Conservation (phyloP, 805 yeast species). For the Metschnikowia continentalis region DNA sequence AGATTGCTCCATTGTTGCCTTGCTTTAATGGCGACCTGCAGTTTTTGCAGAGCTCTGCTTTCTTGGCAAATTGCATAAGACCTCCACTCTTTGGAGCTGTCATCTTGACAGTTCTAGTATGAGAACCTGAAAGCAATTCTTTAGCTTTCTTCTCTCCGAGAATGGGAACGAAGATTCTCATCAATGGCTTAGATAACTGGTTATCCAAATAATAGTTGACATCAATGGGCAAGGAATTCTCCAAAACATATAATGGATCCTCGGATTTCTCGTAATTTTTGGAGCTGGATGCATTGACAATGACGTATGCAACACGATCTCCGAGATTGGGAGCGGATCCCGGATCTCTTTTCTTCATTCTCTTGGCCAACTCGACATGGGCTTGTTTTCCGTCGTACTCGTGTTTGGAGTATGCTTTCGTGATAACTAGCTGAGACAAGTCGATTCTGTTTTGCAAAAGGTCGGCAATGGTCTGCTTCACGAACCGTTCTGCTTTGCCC, state of each 20-base stretch:
- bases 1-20: slow-evolving; percentile 63
- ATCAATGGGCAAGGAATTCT: slow-evolving; percentile 88
- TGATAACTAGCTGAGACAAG: slow-evolving; percentile 87
- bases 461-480: slow-evolving; percentile 84
- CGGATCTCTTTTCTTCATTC: slow-evolving; percentile 94
- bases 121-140: slow-evolving; percentile 76
- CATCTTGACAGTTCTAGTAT: slow-evolving; percentile 71
- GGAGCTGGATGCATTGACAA: slow-evolving; percentile 71
- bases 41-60: slow-evolving; percentile 81
- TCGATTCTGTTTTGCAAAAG: slow-evolving; percentile 87
- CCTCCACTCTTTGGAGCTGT: slow-evolving; percentile 82
- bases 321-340: slow-evolving; percentile 97
- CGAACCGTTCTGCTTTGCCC: slow-evolving; percentile 76
- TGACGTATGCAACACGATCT: slow-evolving; percentile 97
- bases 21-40: slow-evolving; percentile 77
- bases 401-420: slow-evolving; percentile 83
- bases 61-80: slow-evolving; percentile 84
- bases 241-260: slow-evolving; percentile 91
- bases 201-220: slow-evolving; percentile 91
- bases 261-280: slow-evolving; percentile 95
- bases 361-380: slow-evolving; percentile 91
- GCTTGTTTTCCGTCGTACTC: slow-evolving; percentile 97
- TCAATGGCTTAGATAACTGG: slow-evolving; percentile 87
- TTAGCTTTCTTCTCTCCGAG: slow-evolving; percentile 81
- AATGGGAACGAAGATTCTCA: slow-evolving; percentile 92